Evolutionary conservation across 805 yeast genomes (phyloP), one percentile per base, ranked within the genome.

Genomic region (Cyberlindnera subsufficiens): DNA sequence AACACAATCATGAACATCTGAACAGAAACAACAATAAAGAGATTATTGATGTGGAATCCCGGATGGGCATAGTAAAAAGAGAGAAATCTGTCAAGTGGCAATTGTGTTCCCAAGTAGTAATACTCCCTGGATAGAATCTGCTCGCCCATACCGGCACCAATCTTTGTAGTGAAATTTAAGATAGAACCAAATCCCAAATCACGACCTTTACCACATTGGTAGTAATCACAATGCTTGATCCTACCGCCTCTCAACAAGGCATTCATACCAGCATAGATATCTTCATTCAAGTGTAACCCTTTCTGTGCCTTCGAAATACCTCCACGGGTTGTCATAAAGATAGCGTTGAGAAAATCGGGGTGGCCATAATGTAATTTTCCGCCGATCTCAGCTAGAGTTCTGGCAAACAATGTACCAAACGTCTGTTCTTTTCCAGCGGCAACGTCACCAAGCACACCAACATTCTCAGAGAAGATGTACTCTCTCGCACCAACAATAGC

Each of bases 121-220:
- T 90, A 88, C 57, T 91, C 98, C 56, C 98, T 74, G 6, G 96
- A 87, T 30, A 91, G 66, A 62, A 90, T 75, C 62, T 91, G 98
- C 60, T 91, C 98, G 8, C 98, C 98, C 98, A 91, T 91, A 39
- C 98, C 98, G 35, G 96, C 93, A 3, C 98, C 98, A 59, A 91
- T 90, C 66, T 91, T 91, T 3, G 96, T 84, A 0, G 96, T 91
- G 68, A 91, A 91, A 59, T 90, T 91, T 52, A 91, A 69, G 51
- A 91, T 89, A 0, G 96, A 86, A 1, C 89, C 84, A 65, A 91
- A 91, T 3, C 98, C 98, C 42, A 91, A 67, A 67, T 91, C 98
- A 61, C 98, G 74, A 0, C 98, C 98, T 61, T 91, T 91, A 29
- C 98, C 98, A 65, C 98, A 91, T 63, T 91, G 98, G 64, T 80